Percentiles rank a stretch among this genome's conserved stretches.
phyloP scores from a whole-genome alignment of 192 early-diverging fungal species.

The Coemansia sp. region DNA sequence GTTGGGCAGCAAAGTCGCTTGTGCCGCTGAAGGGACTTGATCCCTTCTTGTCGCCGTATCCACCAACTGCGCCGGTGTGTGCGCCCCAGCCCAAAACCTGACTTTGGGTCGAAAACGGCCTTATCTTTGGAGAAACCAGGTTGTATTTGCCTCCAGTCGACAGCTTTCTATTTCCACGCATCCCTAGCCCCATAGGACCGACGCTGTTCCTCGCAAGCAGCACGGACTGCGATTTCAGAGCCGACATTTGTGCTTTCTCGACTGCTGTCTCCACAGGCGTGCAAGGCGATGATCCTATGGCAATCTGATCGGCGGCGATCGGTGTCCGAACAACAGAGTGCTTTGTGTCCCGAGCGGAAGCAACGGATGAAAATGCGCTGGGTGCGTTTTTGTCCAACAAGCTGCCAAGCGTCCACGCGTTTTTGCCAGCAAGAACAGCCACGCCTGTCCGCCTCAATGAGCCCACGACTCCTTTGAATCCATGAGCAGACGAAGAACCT shows the following conservation, averaged over 20 bases:
- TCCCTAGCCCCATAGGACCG: background rate
- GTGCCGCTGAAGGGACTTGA: constrained; percentile 7
- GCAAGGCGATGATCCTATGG: background rate
- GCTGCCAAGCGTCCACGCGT: background rate
- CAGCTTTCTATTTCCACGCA: background rate
- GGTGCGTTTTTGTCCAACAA: background rate
- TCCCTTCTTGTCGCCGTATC: constrained; percentile 1
- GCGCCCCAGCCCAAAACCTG: constrained; percentile 40
- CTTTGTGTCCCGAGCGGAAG: background rate
- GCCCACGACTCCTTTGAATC: constrained; percentile 7
- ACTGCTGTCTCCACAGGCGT: background rate
- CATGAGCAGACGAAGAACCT: constrained; percentile 8
- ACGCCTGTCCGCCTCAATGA: constrained; percentile 5
- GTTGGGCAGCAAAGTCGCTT: constrained; percentile 34
- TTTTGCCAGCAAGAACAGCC: constrained; percentile 2
- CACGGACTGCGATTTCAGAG: background rate
- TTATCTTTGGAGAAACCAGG: background rate
- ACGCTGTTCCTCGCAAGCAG: background rate
- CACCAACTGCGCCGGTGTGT: constrained; percentile 22
- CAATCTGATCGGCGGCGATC: background rate
- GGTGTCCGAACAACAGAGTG: too few relatives aligned
- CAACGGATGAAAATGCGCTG: background rate
- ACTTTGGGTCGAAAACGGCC: constrained; percentile 36
- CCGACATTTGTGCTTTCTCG: background rate
- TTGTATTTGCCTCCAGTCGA: background rate